Base-by-base conservation (phyloP, 768 basidiomycete genomes). In the Galerina marginata region DNA sequence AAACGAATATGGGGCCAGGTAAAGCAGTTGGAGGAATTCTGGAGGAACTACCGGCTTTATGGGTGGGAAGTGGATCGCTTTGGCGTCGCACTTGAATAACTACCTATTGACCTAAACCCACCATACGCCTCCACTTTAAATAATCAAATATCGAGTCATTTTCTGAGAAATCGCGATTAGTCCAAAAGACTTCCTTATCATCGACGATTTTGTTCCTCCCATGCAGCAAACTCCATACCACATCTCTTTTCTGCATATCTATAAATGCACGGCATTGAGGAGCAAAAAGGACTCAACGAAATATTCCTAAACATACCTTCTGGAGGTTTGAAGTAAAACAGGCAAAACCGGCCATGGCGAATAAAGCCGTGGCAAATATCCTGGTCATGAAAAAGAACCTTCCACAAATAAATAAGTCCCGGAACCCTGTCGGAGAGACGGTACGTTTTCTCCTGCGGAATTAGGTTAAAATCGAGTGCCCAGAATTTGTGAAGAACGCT, bases 61-160 rank as follows among this genome's bases (percentile, higher is more conserved):
- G 54, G 54, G 33, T 55, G 43, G 54, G 33, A 45, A 42, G 54
- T 55, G 11, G 43, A 55, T 46, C 42, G 54, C 9, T 55, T 55
- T 37, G 45, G 44, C n/a, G 54, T 47, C 2, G 9, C 54, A 10
- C 12, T 53, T 2, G 7, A 33, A 33, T 33, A 33, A 33, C 4
- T 33, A 33, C 29, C 2, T 33, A 33, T 33, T 33, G 29, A 33
- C 29, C 29, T 33, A 33, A 33, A 15, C 51, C 51, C 20, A 47
- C 43, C 11, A 33, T 15, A 11, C 43, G 29, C 29, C 58, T 59
- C 58, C 58, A 59, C 14, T 42, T 44, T n/a, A 59, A 20, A 23
- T 46, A 44, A 4, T 52, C 58, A 16, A 3, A 38, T 5, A 11
- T n/a, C 1, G 43, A 23, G 33, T 14, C 36, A 6, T 52, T 44